Evolutionary conservation across 2,329 filamentous ascomycete genomes (phyloP).

Genomic region (Penicillium brevicompactum): DNA sequence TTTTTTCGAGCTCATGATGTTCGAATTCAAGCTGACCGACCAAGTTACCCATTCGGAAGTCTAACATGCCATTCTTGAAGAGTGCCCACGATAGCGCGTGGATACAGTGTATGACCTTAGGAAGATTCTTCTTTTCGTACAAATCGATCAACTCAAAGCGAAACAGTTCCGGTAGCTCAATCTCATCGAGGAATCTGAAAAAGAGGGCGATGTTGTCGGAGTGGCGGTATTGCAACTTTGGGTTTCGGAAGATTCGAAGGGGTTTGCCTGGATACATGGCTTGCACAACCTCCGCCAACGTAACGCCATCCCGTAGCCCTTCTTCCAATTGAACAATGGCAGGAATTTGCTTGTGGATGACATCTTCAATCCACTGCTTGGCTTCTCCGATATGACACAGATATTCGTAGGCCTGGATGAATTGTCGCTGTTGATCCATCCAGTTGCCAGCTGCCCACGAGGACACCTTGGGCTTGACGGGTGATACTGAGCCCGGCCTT

Average conservation of each 20-base stretch:
- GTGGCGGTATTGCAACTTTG: slow-evolving; percentile 87
- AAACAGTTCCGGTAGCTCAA: slow-evolving; percentile 92
- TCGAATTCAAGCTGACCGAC: slow-evolving; percentile 97
- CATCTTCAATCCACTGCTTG: slow-evolving; percentile 97
- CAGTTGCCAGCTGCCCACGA: slow-evolving; percentile 84
- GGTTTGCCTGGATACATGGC: slow-evolving; percentile 76
- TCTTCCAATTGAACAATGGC: slow-evolving; percentile 94
- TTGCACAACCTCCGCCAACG: slow-evolving; percentile 90
- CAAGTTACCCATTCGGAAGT: slow-evolving; percentile 94
- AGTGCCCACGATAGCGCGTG: slow-evolving; percentile 97
- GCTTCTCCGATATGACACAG: slow-evolving; percentile 98
- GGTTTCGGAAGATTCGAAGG: slow-evolving; percentile 80
- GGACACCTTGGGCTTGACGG: slow-evolving; percentile 58
- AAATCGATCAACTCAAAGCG: slow-evolving; percentile 95
- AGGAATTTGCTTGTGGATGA: slow-evolving; percentile 81
- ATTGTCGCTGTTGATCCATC: slow-evolving; percentile 99
- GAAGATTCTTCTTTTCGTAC: slow-evolving; percentile 99
- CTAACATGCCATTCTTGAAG: slow-evolving; percentile 89
- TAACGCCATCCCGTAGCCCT: slow-evolving; percentile 87
- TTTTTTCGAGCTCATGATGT: slow-evolving; percentile 94
- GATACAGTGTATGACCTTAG: slow-evolving; percentile 98
- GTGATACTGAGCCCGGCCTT: slow-evolving; percentile 50
- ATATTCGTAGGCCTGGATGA: slow-evolving; percentile 95
- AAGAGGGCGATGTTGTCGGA: slow-evolving; percentile 98
- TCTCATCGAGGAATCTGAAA: slow-evolving; percentile 88